Conservation (phyloP, 176 grass and related monocot genomes). For the Coix lacrymajobi region DNA sequence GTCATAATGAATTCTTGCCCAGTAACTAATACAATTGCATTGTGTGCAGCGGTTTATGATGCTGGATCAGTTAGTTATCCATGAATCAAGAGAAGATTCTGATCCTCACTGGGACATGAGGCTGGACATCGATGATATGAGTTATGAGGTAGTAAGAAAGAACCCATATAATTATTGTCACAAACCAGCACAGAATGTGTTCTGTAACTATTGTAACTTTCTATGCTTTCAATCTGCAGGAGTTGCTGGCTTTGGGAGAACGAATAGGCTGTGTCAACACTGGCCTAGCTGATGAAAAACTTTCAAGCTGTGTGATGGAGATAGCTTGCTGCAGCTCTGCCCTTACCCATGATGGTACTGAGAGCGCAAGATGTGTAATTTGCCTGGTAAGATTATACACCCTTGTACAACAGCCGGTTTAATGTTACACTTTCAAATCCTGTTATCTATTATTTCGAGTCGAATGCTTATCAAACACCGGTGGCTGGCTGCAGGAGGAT, state of each 20-base stretch:
- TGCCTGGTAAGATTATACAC: slow-evolving; percentile 59
- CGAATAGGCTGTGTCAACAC: slow-evolving; percentile 70
- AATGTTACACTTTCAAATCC: background rate
- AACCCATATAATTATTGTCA: background rate
- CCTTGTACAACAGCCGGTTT: background rate
- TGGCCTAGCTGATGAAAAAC: slow-evolving; percentile 60
- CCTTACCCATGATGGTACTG: slow-evolving; percentile 18
- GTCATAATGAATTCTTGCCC: background rate
- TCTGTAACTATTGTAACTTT: background rate
- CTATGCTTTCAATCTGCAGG: slow-evolving; percentile 40
- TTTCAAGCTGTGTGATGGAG: slow-evolving; percentile 62
- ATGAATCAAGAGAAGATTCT: slow-evolving; percentile 46
- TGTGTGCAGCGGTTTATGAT: slow-evolving; percentile 58
- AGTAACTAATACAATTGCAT: slow-evolving; percentile 7
- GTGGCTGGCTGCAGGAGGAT: slow-evolving; percentile 47
- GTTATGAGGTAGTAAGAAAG: slow-evolving; percentile 76
- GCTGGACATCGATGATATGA: slow-evolving; percentile 94
- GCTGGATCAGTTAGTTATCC: slow-evolving; percentile 44
- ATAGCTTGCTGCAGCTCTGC: slow-evolving; percentile 24
- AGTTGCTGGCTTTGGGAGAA: slow-evolving; percentile 86
- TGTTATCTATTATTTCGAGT: background rate
- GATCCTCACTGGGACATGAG: slow-evolving; percentile 90
- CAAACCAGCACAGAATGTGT: background rate
- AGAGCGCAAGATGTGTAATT: slow-evolving; percentile 56
- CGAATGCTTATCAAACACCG: background rate